Conservation (phyloP, 163 green algal genomes). For the Scenedesmus sp. region DNA sequence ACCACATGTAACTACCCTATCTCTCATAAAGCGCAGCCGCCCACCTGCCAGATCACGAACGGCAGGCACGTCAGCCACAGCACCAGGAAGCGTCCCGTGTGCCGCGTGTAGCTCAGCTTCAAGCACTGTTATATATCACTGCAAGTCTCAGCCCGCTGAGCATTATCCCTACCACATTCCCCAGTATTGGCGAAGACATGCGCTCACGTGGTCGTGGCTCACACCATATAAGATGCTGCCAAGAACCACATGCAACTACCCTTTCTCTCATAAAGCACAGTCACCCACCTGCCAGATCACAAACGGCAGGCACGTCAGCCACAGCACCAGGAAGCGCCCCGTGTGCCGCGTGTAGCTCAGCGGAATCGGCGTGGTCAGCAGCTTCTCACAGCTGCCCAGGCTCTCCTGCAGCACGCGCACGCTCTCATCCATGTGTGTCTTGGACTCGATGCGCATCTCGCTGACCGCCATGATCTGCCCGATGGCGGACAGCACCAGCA, state of each 20-base stretch:
- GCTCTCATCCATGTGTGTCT: conserved; percentile 52
- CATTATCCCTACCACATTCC: not conserved
- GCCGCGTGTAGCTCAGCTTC: conserved; percentile 32
- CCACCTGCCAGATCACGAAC: conserved; percentile 46
- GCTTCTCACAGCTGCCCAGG: conserved; percentile 46
- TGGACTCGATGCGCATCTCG: conserved; percentile 50
- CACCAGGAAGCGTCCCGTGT: conserved; percentile 66
- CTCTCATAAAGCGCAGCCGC: too few relatives aligned
- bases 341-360: conserved; percentile 58
- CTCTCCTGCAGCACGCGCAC: conserved; percentile 28
- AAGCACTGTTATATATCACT: too few relatives aligned
- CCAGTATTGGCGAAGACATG: not conserved
- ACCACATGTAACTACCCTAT: too few relatives aligned
- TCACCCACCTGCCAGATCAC: conserved; percentile 33
- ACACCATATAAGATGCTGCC: too few relatives aligned
- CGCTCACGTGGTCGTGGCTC: too few relatives aligned
- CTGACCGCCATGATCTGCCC: conserved; percentile 36
- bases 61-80: conserved; percentile 64
- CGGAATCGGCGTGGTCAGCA: conserved; percentile 43
- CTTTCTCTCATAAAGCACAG: not conserved
- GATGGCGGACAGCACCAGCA: conserved; percentile 40
- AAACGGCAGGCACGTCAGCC: conserved; percentile 62
- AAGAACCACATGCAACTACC: too few relatives aligned
- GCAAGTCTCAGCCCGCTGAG: too few relatives aligned
- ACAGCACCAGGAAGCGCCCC: conserved; percentile 65